phyloP scores from a whole-genome alignment of 768 basidiomycete genomes.

The Pilatotrama ljubarskyi region DNA sequence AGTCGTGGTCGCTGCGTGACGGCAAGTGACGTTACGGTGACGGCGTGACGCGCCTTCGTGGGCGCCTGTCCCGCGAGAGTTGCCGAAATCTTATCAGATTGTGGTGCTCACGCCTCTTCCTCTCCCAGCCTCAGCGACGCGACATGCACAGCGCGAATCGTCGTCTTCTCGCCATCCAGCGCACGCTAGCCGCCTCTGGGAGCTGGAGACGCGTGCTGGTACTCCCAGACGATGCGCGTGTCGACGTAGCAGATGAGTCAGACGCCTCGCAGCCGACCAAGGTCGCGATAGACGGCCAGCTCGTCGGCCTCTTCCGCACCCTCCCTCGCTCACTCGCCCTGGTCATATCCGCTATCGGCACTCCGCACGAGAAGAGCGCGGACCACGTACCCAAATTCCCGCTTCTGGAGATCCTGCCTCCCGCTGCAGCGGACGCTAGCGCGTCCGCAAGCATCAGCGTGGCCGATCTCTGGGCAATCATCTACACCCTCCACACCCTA shows the following conservation, averaged over 20 bases:
- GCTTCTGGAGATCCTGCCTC: constrained; percentile 18
- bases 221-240: constrained; percentile 17
- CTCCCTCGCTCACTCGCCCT: constrained; percentile 20
- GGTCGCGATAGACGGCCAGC: constrained; percentile 15
- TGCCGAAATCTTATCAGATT: constrained; percentile 20
- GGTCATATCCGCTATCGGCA: constrained; percentile 21
- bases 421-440: not conserved
- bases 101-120: not conserved
- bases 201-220: constrained; percentile 11
- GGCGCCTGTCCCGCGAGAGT: not conserved
- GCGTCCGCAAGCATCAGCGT: constrained; percentile 23
- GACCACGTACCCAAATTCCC: constrained; percentile 20
- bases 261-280: constrained; percentile 11
- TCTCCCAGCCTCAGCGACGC: not conserved
- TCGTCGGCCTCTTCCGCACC: constrained; percentile 17
- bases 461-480: constrained; percentile 40
- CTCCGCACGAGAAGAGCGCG: constrained; percentile 15
- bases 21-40: not conserved
- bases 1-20: not conserved
- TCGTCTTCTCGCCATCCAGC: constrained; percentile 11
- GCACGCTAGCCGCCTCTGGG: not conserved
- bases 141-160: constrained; percentile 10
- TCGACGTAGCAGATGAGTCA: constrained; percentile 1
- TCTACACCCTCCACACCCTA: constrained; percentile 44
- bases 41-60: not conserved